Base-by-base conservation (phyloP, 768 basidiomycete genomes). In the Chalciporus piperatus region DNA sequence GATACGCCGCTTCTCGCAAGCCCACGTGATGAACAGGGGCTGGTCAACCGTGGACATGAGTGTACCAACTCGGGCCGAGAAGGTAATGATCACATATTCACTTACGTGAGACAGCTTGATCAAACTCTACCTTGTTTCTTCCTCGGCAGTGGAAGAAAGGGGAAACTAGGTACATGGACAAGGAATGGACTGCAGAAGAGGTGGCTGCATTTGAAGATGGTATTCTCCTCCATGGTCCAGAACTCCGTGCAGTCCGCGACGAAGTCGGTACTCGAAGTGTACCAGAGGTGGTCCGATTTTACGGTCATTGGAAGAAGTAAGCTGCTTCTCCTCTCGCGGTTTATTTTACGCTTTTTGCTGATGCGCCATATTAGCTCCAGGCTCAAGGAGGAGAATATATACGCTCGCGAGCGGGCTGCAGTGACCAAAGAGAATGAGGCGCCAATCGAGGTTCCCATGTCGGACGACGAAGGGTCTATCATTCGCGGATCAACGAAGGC, bases 271-370 rank as follows among this genome's bases (percentile, higher is more conserved):
- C 83, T 3, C 75, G 90, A 50, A 74, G 83, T 1, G 78, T 91
- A 62, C 74, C 80, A 25, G 92, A 93, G 61, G 81, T 92, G 6
- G 90, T 93, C 25, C 81, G 89, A 16, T 92, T 84, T 69, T 93
- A 89, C 59, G 87, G 84, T 4, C 84, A 81, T 54, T 93, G 91
- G 91, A 93, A 93, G 74, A 89, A 80, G 91, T 90, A 60, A 35
- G 70, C 57, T 19, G 70, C 57, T 17, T 50, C 13, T 6, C 17
- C 41, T 54, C 22, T 41, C 50, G 23, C 20, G 22, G 41, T 55
- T 45, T 40, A 23, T 7, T 17, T 52, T 40, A 48, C 42, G 14
- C 51, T 47, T 47, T 48, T 56, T 51, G 50, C 55, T 33, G 41
- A 63, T 27, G 6, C 17, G 45, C 8, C 43, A 38, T 51, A 19